Conservation (phyloP, 202 grass and related monocot species). For the Schoenoplectus triqueter region DNA sequence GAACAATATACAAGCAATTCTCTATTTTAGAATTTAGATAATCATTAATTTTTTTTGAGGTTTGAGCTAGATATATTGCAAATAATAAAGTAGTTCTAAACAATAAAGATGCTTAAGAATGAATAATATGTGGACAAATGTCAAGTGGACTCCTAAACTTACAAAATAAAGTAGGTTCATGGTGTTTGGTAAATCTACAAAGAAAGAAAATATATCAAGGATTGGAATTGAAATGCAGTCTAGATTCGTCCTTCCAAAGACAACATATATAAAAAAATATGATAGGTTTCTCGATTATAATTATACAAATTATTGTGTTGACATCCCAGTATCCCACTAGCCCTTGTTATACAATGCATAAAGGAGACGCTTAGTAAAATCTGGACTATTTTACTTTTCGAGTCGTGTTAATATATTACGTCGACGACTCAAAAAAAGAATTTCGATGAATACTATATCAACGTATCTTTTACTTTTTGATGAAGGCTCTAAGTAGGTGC, state of each 20-base stretch:
- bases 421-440: conserved; percentile 1
- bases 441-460: neutral
- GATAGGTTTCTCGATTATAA: neutral
- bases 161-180: neutral
- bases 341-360: neutral
- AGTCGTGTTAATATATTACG: neutral
- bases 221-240: neutral
- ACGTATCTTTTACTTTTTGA: neutral
- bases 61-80: no score
- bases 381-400: neutral
- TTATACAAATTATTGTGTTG: neutral
- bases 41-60: no score
- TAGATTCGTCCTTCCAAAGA: neutral
- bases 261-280: conserved; percentile 3
- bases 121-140: neutral
- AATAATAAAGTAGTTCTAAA: neutral
- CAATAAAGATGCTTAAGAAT: neutral
- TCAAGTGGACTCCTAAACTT: neutral
- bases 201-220: neutral
- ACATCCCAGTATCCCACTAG: conserved; percentile 1
- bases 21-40: no score
- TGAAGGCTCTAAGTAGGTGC: neutral
- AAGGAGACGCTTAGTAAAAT: conserved; percentile 21
- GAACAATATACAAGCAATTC: no score
- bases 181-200: conserved; percentile 7